These are phyloP conservation scores for Verticillium tricorpus DNA, from an alignment of 2,329 filamentous ascomycete genomes.

Conservation along the genomic window DNA sequence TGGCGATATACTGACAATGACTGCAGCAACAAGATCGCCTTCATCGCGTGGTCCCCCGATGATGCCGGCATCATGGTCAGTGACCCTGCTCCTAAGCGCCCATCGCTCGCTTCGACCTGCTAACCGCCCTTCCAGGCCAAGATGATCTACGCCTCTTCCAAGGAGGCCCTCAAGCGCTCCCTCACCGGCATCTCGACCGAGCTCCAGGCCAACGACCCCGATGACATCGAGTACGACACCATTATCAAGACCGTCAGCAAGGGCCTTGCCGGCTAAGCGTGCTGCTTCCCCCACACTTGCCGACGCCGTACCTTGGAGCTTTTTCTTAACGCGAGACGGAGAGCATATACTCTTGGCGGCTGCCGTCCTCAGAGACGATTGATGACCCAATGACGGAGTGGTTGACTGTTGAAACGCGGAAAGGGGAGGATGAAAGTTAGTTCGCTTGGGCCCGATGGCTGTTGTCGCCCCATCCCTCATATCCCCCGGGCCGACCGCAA, in stretches of 20 bases:
- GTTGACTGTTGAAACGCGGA: background rate
- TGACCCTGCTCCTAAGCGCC: constrained; percentile 11
- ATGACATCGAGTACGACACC: constrained; percentile 75
- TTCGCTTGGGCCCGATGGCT: background rate
- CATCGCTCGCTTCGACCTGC: background rate
- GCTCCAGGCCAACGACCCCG: constrained; percentile 78
- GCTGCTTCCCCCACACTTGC: constrained; percentile 3
- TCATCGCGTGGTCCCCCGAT: constrained; percentile 78
- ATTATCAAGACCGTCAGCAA: constrained; percentile 65
- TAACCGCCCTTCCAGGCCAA: constrained; percentile 55
- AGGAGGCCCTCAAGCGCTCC: constrained; percentile 77
- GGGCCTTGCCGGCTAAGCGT: constrained; percentile 46
- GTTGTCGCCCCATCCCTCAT: background rate
- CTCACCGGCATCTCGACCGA: constrained; percentile 72
- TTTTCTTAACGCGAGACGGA: constrained; percentile 10
- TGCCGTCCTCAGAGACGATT: constrained; percentile 16
- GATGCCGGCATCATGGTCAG: constrained; percentile 73
- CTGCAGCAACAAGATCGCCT: constrained; percentile 69
- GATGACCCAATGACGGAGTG: constrained; percentile 16
- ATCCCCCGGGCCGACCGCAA: background rate
- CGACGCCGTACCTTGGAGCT: constrained; percentile 6
- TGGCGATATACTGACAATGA: constrained; percentile 3
- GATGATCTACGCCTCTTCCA: constrained; percentile 89
- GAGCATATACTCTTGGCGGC: constrained; percentile 14
- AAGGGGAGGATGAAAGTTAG: background rate